phyloP scores from a whole-genome alignment of 495 filamentous ascomycete genomes.

The Neurospora sp. region DNA sequence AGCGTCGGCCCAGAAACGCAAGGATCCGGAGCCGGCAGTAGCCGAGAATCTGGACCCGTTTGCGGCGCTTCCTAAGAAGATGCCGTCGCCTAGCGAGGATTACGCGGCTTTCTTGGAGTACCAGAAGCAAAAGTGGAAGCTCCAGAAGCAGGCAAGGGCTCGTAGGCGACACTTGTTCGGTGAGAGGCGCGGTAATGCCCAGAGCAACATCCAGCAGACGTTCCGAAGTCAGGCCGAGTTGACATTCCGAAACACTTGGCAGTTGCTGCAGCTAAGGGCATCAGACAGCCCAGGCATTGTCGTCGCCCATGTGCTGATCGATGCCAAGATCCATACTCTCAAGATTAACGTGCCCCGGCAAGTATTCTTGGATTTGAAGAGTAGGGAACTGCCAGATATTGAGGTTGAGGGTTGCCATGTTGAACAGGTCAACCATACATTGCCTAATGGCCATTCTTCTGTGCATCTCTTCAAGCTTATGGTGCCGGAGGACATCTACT shows the following conservation, averaged over 20 bases:
- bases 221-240: constrained; percentile 87
- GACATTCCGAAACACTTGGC: constrained; percentile 86
- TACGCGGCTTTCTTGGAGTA: constrained; percentile 86
- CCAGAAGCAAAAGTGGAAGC: constrained; percentile 98
- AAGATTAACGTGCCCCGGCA: constrained; percentile 84
- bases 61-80: constrained; percentile 68
- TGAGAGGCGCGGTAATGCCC: constrained; percentile 56
- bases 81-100: constrained; percentile 80
- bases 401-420: constrained; percentile 78
- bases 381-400: constrained; percentile 76
- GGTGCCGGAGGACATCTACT: constrained; percentile 78
- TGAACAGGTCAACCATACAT: constrained; percentile 81
- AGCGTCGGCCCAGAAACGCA: constrained; percentile 61
- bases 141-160: constrained; percentile 84
- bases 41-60: constrained; percentile 63
- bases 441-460: constrained; percentile 92
- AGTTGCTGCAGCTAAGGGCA: constrained; percentile 75
- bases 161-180: constrained; percentile 89
- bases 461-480: constrained; percentile 89
- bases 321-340: constrained; percentile 75
- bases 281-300: constrained; percentile 79
- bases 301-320: constrained; percentile 82
- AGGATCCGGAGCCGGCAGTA: constrained; percentile 53
- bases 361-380: constrained; percentile 84
- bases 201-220: constrained; percentile 70